Conservation (phyloP, 768 basidiomycete genomes). For the Pulveroboletus ravenelii region DNA sequence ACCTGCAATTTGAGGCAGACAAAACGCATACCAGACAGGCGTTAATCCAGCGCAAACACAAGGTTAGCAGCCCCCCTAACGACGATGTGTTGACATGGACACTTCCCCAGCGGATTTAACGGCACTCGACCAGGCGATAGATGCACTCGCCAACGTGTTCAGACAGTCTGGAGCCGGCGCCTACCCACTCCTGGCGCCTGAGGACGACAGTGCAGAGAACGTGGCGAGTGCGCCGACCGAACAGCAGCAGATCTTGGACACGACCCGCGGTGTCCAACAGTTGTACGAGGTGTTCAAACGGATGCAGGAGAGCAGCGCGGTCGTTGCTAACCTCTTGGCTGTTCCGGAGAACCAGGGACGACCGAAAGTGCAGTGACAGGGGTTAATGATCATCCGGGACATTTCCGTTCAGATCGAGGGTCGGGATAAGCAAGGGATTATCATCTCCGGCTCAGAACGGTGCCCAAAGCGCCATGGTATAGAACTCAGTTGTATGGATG, state of each 20-base stretch:
- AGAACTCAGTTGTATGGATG: neutral
- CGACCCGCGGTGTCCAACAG: conserved; percentile 38
- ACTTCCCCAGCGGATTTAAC: conserved; percentile 40
- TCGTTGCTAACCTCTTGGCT: conserved; percentile 43
- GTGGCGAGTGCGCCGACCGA: conserved; percentile 35
- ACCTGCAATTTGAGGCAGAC: conserved; percentile 32
- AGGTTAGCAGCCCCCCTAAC: conserved; percentile 33
- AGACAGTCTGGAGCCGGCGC: conserved; percentile 63
- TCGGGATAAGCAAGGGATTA: neutral
- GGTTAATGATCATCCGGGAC: neutral
- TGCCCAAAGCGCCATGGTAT: neutral
- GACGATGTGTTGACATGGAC: no score
- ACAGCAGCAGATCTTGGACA: conserved; percentile 42
- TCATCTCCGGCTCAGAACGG: neutral
- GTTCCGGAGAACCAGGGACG: conserved; percentile 23
- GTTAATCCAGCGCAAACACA: conserved; percentile 51
- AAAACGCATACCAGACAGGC: conserved; percentile 57
- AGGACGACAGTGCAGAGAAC: conserved; percentile 11
- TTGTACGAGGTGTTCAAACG: conserved; percentile 50
- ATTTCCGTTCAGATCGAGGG: neutral
- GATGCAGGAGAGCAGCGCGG: conserved; percentile 52
- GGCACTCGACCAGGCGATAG: conserved; percentile 48
- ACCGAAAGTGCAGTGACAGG: conserved; percentile 6
- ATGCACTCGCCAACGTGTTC: conserved; percentile 43
- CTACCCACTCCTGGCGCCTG: conserved; percentile 43